phyloP scores from a whole-genome alignment of 306 rosid species.

The Rosa persica region DNA sequence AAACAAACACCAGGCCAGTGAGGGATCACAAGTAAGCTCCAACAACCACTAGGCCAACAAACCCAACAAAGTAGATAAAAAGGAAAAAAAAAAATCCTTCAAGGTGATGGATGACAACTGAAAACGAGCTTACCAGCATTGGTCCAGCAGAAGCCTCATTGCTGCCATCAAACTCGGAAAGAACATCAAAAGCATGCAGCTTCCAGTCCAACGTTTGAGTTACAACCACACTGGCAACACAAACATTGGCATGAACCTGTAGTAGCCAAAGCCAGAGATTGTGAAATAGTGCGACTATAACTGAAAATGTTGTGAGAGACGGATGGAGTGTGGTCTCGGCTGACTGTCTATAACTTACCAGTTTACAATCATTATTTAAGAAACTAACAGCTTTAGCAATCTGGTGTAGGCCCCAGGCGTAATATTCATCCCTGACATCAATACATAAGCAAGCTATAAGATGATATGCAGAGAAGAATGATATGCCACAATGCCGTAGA shows the following conservation, averaged over 20 bases:
- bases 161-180: conserved; percentile 80
- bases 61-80: neutral
- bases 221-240: conserved; percentile 93
- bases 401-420: conserved; percentile 94
- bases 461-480: neutral
- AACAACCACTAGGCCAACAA: neutral
- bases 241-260: conserved; percentile 95
- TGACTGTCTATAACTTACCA: conserved; percentile 50
- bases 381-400: conserved; percentile 98
- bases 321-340: neutral
- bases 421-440: conserved; percentile 85
- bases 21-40: neutral
- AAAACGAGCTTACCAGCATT: conserved; percentile 68
- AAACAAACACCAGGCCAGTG: neutral
- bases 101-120: neutral
- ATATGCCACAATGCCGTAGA: neutral
- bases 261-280: conserved; percentile 20
- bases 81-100: neutral
- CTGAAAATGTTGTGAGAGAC: neutral
- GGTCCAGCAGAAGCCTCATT: conserved; percentile 68
- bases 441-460: neutral
- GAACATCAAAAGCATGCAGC: conserved; percentile 95
- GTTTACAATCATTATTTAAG: conserved; percentile 95
- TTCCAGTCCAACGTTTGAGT: conserved; percentile 98
- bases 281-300: conserved; percentile 20